Conservation (phyloP, 2,329 filamentous ascomycete genomes). For the Fusarium algeriense region DNA sequence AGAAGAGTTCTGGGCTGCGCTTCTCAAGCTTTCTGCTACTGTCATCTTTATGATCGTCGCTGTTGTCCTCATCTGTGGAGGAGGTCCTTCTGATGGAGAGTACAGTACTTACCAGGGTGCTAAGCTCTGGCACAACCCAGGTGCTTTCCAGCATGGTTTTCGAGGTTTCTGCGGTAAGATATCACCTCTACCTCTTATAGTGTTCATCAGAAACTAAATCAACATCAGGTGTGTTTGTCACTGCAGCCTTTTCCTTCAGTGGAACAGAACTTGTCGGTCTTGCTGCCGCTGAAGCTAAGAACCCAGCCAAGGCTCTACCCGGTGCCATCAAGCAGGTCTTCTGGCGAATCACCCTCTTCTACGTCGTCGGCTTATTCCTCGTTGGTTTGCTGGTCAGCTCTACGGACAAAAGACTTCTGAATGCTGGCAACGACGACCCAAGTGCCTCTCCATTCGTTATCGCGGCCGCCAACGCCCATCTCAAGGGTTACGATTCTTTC, state of each 20-base stretch:
- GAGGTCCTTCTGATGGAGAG: conserved; percentile 64
- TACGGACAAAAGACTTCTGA: conserved; percentile 61
- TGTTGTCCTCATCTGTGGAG: conserved; percentile 69
- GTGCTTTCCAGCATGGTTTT: conserved; percentile 78
- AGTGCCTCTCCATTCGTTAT: conserved; percentile 68
- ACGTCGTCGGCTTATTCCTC: conserved; percentile 65
- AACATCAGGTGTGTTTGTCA: conserved; percentile 59
- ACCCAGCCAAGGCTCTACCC: conserved; percentile 79
- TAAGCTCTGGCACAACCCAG: conserved; percentile 63
- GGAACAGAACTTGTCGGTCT: conserved; percentile 82
- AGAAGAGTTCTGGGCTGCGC: conserved; percentile 70
- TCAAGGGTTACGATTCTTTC: conserved; percentile 65
- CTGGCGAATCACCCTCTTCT: conserved; percentile 69
- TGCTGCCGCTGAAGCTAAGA: conserved; percentile 77
- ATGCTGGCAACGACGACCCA: conserved; percentile 56
- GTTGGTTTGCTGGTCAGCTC: conserved; percentile 64
- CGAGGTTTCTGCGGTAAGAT: conserved; percentile 76
- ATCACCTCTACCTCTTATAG: fast-evolving
- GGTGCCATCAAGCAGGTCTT: conserved; percentile 85
- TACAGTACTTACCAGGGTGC: conserved; percentile 64
- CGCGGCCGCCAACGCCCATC: conserved; percentile 65
- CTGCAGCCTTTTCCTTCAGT: conserved; percentile 78
- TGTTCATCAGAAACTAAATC: background rate
- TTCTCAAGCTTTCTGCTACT: conserved; percentile 69
- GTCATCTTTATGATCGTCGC: conserved; percentile 74